phyloP scores from a whole-genome alignment of 2,329 filamentous ascomycete species.

The Ophiocordyceps sinensis region DNA sequence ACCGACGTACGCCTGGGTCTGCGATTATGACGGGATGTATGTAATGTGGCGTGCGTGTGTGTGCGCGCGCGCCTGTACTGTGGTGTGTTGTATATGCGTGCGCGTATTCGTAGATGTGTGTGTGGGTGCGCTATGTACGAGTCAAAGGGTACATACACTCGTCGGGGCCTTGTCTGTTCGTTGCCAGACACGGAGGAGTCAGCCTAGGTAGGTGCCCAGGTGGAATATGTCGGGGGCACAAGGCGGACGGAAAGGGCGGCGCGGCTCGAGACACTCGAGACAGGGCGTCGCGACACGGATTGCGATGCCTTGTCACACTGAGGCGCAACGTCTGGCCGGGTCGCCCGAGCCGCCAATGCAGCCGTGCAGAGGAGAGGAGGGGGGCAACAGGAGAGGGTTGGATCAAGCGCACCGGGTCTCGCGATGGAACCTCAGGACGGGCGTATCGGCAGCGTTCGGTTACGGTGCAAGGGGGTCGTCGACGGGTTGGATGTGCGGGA shows the following conservation, averaged over 20 bases:
- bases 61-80: background rate
- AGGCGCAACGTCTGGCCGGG: slow-evolving; percentile 3
- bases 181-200: background rate
- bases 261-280: slow-evolving; percentile 4
- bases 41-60: background rate
- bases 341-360: slow-evolving; percentile 1
- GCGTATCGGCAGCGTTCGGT: slow-evolving; percentile 7
- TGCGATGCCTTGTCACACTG: slow-evolving; percentile 7
- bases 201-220: slow-evolving; percentile 8
- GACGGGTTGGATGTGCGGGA: slow-evolving; percentile 1
- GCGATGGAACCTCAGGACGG: slow-evolving; percentile 2
- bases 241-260: background rate
- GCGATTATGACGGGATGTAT: background rate
- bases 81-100: slow-evolving; percentile 5
- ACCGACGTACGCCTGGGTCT: background rate
- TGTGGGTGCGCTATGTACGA: no score
- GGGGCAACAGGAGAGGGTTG: background rate
- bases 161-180: background rate
- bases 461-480: slow-evolving; percentile 1
- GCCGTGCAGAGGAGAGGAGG: background rate
- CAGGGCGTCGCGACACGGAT: slow-evolving; percentile 2
- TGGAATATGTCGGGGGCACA: background rate
- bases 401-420: background rate
- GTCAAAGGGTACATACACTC: background rate
- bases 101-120: slow-evolving; percentile 5